Conservation (phyloP, 2,329 filamentous ascomycete species). For the Xylariaceae sp. region DNA sequence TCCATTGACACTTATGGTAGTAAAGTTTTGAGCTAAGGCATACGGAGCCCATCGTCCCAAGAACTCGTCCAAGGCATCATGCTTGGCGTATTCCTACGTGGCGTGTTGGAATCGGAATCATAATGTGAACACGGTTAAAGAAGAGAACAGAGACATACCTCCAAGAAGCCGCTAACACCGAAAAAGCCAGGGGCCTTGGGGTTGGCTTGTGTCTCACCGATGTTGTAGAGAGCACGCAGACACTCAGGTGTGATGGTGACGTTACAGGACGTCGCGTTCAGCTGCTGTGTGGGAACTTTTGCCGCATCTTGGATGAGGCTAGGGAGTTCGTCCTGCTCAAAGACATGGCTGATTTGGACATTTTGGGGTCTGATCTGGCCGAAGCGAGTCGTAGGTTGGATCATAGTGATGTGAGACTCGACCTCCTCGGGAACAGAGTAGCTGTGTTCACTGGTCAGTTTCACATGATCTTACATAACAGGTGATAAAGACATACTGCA, state of each 20-base stretch:
- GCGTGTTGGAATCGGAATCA: no score
- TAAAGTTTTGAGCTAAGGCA: slow-evolving; percentile 59
- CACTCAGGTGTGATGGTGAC: slow-evolving; percentile 53
- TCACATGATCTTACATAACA: slow-evolving; percentile 14
- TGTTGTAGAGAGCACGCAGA: slow-evolving; percentile 55
- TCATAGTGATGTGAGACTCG: slow-evolving; percentile 61
- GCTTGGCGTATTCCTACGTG: no score
- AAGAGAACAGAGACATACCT: slow-evolving; percentile 23
- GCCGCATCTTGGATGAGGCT: slow-evolving; percentile 17
- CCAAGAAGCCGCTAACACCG: slow-evolving; percentile 49
- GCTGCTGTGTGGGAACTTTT: slow-evolving; percentile 19
- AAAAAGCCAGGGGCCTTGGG: slow-evolving; percentile 46
- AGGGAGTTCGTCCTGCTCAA: slow-evolving; percentile 33
- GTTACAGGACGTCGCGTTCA: slow-evolving; percentile 44
- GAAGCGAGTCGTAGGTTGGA: slow-evolving; percentile 71
- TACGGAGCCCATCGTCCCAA: slow-evolving; percentile 59
- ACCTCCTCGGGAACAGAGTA: slow-evolving; percentile 68
- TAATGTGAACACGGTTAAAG: no score
- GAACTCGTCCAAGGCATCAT: slow-evolving; percentile 42
- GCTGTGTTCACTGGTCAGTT: slow-evolving; percentile 32
- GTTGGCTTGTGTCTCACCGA: slow-evolving; percentile 47
- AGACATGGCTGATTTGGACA: slow-evolving; percentile 47
- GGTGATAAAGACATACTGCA: slow-evolving; percentile 33
- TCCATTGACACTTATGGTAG: slow-evolving; percentile 60
- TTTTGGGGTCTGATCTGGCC: slow-evolving; percentile 53